Base-by-base conservation (phyloP, 768 basidiomycete genomes). In the Tylopilus sp. region DNA sequence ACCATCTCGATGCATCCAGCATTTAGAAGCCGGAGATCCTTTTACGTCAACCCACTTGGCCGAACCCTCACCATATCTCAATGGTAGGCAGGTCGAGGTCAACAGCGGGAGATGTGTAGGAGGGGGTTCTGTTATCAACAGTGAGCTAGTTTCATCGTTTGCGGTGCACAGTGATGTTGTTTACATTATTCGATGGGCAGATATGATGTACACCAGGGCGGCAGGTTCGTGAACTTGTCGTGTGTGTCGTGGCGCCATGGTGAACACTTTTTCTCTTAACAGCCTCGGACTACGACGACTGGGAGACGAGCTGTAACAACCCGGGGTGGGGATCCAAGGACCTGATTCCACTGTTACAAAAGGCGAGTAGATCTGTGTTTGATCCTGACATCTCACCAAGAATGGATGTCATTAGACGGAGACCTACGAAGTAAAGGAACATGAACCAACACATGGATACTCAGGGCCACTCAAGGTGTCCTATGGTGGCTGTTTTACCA, bases 251-350 rank as follows among this genome's bases (percentile, higher is more conserved):
- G 25, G 30, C n/a, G 42, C 47, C 18, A 20, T 40, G 17, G 1
- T 23, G 7, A 48, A 31, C 26, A 25, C 4, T 20, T n/a, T 13
- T 10, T 7, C 21, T 18, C 33, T 17, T 15, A 21, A 35, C 39
- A 59, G 57, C 81, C 3, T 83, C 82, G 0, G 84, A 86, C 59
- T 84, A 79, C 48, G 69, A 70, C 54, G 66, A 63, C 36, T 70
- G 65, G 69, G 61, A 57, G 53, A 48, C 17, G 21, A 46, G 36
- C 2, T 41, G 46, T 28, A 26, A 44, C 13, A 71, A 48, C 30
- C 47, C 47, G 3, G 47, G 38, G 5, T 48, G 39, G 47, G 39
- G 39, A 22, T 40, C 47, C 31, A 47, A 40, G 28, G 47, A 48
- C 39, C 31, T 40, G 28, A 36, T 47, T 21, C 36, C 46, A 28